Evolutionary conservation across 2,329 filamentous ascomycete species (phyloP).

Genomic region (Bipolaris victoriae): DNA sequence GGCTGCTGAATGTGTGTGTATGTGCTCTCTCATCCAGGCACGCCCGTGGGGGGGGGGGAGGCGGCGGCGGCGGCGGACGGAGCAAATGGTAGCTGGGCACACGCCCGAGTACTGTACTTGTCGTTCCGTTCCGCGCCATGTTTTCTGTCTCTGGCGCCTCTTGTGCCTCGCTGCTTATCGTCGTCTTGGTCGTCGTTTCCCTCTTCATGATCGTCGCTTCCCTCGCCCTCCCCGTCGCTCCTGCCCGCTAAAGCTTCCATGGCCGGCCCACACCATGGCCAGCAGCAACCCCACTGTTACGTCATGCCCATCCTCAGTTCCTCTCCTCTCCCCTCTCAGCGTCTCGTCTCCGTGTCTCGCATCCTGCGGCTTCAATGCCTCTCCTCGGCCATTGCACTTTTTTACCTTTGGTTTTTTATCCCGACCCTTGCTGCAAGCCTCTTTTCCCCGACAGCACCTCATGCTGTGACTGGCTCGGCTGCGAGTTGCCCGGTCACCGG

Average conservation of each 20-base stretch:
- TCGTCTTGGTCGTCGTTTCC: neutral
- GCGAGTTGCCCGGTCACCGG: constrained; percentile 1
- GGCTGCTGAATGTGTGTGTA: neutral
- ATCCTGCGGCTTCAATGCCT: neutral
- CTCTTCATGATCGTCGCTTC: neutral
- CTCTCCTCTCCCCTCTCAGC: neutral
- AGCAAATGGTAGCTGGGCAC: neutral
- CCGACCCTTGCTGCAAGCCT: constrained; percentile 13
- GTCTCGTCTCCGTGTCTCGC: neutral
- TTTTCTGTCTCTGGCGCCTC: neutral
- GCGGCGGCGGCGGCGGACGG: neutral
- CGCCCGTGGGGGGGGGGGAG: neutral
- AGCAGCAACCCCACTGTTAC: constrained; percentile 10
- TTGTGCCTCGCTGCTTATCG: neutral
- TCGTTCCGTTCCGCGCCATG: neutral
- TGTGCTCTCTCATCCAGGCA: neutral
- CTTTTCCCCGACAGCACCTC: constrained; percentile 7
- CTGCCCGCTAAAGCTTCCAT: constrained; percentile 9
- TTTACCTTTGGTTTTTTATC: constrained; percentile 12
- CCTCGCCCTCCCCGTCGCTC: neutral
- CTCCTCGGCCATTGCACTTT: neutral
- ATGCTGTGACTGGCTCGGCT: constrained; percentile 29
- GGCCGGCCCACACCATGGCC: neutral
- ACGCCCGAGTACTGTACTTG: neutral
- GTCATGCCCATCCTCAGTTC: constrained; percentile 2